Percentiles rank a stretch among this genome's conserved stretches.
Evolutionary conservation across 495 filamentous ascomycete species (phyloP).

Genomic region (Penicillium longicatenatum): DNA sequence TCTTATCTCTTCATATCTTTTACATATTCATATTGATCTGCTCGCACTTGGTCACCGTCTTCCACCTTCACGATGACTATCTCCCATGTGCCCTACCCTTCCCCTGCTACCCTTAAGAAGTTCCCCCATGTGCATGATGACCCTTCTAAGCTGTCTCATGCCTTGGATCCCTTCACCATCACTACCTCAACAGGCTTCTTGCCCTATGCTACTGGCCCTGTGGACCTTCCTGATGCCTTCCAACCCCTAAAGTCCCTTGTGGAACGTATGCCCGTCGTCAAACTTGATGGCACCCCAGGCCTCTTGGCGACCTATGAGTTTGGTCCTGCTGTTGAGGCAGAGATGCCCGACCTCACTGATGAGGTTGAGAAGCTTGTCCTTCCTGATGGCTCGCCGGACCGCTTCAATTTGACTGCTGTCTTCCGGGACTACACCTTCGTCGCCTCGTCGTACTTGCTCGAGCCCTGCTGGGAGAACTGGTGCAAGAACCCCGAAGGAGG

Average conservation of each 20-base stretch:
- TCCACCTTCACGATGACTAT: slow-evolving; percentile 31
- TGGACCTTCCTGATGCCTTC: slow-evolving; percentile 64
- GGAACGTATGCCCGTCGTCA: slow-evolving; percentile 73
- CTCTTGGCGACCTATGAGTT: slow-evolving; percentile 72
- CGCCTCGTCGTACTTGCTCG: slow-evolving; percentile 84
- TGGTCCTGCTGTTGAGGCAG: slow-evolving; percentile 63
- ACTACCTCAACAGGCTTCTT: slow-evolving; percentile 79
- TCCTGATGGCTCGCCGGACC: slow-evolving; percentile 54
- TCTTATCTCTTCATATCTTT: slow-evolving; percentile 1
- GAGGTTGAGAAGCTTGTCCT: slow-evolving; percentile 65
- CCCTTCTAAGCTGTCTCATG: slow-evolving; percentile 58
- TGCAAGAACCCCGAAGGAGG: slow-evolving; percentile 60
- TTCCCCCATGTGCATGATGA: slow-evolving; percentile 61
- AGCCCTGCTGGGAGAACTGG: slow-evolving; percentile 81
- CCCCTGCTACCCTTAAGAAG: slow-evolving; percentile 46
- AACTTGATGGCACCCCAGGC: slow-evolving; percentile 65
- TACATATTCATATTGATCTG: background rate
- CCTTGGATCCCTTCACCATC: slow-evolving; percentile 75
- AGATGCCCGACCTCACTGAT: slow-evolving; percentile 73
- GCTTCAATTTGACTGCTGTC: slow-evolving; percentile 75
- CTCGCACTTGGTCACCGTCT: background rate
- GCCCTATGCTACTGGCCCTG: slow-evolving; percentile 43
- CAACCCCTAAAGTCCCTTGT: slow-evolving; percentile 67
- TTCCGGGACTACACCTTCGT: slow-evolving; percentile 91
- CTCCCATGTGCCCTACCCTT: slow-evolving; percentile 33